Base-by-base conservation (phyloP, 768 basidiomycete genomes). In the Podaxis sp. region DNA sequence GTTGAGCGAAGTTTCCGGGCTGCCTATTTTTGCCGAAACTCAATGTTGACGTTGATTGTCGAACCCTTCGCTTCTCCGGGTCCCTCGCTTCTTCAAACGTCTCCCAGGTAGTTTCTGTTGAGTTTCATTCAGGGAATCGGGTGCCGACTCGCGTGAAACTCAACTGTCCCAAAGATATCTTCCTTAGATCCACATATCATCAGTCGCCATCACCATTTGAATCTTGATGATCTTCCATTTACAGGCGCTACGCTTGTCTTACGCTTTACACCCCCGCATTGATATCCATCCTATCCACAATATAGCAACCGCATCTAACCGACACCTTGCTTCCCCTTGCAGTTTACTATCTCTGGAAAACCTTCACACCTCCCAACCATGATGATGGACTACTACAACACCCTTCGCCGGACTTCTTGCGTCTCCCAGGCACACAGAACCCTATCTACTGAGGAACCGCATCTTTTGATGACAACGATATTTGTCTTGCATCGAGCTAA, bases 1-100 rank as follows among this genome's bases (percentile, higher is more conserved):
- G n/a, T n/a, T 10, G 84, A 92, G 91, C 74, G 90, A 86, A 73
- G 91, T 89, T 38, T 78, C 84, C 15, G 91, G 91, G 4, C 91
- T 91, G 1, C 56, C 74, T 36, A 68, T 78, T 20, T 74, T 90
- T 57, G 80, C 81, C 37, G 91, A 90, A 36, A 84, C 91, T 83
- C 82, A 85, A 66, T 81, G 90, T 69, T 91, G 77, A 20, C n/a
- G 20, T 17, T 46, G 44, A 83, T 53, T 17, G 7, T 51, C 22
- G n/a, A 48, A 58, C 10, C 46, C 15, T 38, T 33, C 33, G 3
- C 33, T 51, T 54, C 52, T 49, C 24, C 5, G 7, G 26, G 28
- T 37, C 36, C 50, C 57, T 51, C 58, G 7, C 20, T 59, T 41
- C 17, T 37, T 30, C 44, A 6, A 33, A n/a, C 44, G n/a, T 22